A percentile compares a stretch with the other conserved stretches of the same genome.
Conservation (phyloP, 805 yeast species). For the Starmerella stellata region DNA sequence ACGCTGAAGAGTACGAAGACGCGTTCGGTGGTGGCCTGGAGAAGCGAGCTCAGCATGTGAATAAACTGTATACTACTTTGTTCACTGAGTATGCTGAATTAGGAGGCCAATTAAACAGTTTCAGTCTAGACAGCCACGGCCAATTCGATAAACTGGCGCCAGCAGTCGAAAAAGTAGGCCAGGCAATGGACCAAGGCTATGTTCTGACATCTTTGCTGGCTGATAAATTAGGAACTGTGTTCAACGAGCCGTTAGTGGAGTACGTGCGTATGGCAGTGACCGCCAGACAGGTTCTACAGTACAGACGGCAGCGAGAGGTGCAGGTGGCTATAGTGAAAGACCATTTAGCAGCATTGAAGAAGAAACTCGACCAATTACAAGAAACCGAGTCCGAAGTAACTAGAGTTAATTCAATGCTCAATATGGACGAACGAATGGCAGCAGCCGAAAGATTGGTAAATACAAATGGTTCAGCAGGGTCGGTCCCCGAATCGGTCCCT, state of each 20-base stretch:
- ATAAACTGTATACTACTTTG: slow-evolving; percentile 38
- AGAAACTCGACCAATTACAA: slow-evolving; percentile 25
- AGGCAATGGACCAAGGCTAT: slow-evolving; percentile 52
- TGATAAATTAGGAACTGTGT: slow-evolving; percentile 36
- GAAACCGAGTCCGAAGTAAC: slow-evolving; percentile 30
- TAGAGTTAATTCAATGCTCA: slow-evolving; percentile 25
- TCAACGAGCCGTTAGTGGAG: slow-evolving; percentile 52
- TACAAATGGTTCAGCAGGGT: not conserved
- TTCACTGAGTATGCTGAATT: slow-evolving; percentile 53
- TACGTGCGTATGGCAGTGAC: slow-evolving; percentile 48
- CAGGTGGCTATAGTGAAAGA: slow-evolving; percentile 33
- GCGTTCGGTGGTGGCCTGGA: slow-evolving; percentile 35
- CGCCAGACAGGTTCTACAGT: slow-evolving; percentile 40
- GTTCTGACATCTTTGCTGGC: slow-evolving; percentile 36
- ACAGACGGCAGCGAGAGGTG: slow-evolving; percentile 37
- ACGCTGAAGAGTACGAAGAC: slow-evolving; percentile 31
- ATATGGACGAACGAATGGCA: slow-evolving; percentile 18
- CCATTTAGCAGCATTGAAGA: slow-evolving; percentile 23
- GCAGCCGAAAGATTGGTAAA: slow-evolving; percentile 6
- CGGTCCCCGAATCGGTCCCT: not conserved
- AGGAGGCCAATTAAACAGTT: slow-evolving; percentile 53
- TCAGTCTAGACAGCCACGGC: slow-evolving; percentile 32
- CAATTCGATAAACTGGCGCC: slow-evolving; percentile 26
- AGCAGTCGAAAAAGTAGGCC: slow-evolving; percentile 66
- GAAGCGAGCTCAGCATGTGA: slow-evolving; percentile 37